These are phyloP conservation scores for Rhizophagus prolifer DNA, from an alignment of 192 early-diverging fungal species.

Conservation along the genomic window DNA sequence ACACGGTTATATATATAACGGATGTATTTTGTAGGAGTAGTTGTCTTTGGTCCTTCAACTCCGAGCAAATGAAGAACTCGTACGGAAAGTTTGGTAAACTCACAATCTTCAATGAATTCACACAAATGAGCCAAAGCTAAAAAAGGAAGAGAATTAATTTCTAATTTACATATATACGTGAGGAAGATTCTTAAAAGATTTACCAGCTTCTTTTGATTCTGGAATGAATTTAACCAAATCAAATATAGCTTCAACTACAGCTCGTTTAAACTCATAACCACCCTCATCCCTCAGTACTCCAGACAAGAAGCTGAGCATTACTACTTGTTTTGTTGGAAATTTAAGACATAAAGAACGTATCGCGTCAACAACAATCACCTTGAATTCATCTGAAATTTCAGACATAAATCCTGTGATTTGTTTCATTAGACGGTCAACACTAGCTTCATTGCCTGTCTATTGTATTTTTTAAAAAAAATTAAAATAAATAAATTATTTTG, in stretches of 20 bases:
- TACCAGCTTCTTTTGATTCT: slow-evolving; percentile 89
- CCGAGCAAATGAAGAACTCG: slow-evolving; percentile 94
- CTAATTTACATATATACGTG: neutral
- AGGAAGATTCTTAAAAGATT: neutral
- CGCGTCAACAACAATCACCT: slow-evolving; percentile 98
- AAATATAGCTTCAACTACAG: slow-evolving; percentile 96
- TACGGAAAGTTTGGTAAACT: slow-evolving; percentile 98
- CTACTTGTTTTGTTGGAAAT: slow-evolving; percentile 91
- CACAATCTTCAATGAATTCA: slow-evolving; percentile 99
- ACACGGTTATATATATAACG: slow-evolving; percentile 99
- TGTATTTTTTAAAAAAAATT: no score
- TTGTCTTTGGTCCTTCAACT: slow-evolving; percentile 87
- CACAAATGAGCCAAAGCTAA: slow-evolving; percentile 90
- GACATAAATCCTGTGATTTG: slow-evolving; percentile 98
- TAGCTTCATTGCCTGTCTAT: slow-evolving; percentile 97
- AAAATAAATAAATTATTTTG: no score
- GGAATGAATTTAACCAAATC: slow-evolving; percentile 93
- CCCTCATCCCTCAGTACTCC: slow-evolving; percentile 95
- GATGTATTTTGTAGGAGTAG: slow-evolving; percentile 93
- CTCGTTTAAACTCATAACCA: slow-evolving; percentile 94
- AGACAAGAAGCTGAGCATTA: slow-evolving; percentile 92
- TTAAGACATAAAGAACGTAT: slow-evolving; percentile 95
- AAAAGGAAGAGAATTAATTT: neutral
- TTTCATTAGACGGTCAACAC: slow-evolving; percentile 98
- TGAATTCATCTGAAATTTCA: slow-evolving; percentile 99